A percentile compares a stretch with the other conserved stretches of the same genome.
These are phyloP conservation scores for Alternaria burnsii DNA, from an alignment of 2,329 filamentous ascomycete species.

Conservation along the genomic window DNA sequence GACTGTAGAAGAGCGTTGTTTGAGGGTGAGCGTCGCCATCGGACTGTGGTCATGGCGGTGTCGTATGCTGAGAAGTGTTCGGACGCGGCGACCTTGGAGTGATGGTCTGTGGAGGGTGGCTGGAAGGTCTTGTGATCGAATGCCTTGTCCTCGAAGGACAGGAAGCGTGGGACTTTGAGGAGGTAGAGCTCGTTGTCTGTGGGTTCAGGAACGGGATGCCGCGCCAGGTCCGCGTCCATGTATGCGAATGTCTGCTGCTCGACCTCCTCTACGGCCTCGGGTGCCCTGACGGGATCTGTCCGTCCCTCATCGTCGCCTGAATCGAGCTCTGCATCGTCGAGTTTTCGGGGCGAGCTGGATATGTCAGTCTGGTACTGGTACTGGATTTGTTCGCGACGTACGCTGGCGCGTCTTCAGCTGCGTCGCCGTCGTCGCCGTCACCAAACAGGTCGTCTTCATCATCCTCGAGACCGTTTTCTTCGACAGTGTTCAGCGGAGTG, in stretches of 20 bases:
- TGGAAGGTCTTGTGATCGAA: constrained; percentile 74
- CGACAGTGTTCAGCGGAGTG: constrained; percentile 42
- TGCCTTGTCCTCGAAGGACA: constrained; percentile 72
- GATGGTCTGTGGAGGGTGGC: constrained; percentile 67
- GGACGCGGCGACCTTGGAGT: constrained; percentile 56
- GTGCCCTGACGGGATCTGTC: constrained; percentile 64
- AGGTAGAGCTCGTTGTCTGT: constrained; percentile 77
- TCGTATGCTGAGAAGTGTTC: constrained; percentile 67
- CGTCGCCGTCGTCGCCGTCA: constrained; percentile 46
- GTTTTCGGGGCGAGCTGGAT: constrained; percentile 54
- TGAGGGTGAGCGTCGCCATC: constrained; percentile 73
- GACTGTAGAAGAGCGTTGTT: constrained; percentile 73
- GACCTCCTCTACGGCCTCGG: constrained; percentile 59
- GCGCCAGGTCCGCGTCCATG: constrained; percentile 70
- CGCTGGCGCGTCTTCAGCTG: constrained; percentile 34
- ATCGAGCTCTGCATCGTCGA: constrained; percentile 70
- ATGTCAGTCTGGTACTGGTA: constrained; percentile 21
- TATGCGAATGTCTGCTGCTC: constrained; percentile 66
- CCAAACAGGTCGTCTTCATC: constrained; percentile 59
- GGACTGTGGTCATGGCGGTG: constrained; percentile 72
- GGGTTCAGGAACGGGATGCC: constrained; percentile 75
- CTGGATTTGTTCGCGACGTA: constrained; percentile 48
- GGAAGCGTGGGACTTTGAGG: constrained; percentile 75
- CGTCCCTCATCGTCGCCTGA: constrained; percentile 70
- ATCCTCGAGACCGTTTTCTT: constrained; percentile 44